Evolutionary conservation across 768 basidiomycete species (phyloP).

Genomic region (Suillus discolor): DNA sequence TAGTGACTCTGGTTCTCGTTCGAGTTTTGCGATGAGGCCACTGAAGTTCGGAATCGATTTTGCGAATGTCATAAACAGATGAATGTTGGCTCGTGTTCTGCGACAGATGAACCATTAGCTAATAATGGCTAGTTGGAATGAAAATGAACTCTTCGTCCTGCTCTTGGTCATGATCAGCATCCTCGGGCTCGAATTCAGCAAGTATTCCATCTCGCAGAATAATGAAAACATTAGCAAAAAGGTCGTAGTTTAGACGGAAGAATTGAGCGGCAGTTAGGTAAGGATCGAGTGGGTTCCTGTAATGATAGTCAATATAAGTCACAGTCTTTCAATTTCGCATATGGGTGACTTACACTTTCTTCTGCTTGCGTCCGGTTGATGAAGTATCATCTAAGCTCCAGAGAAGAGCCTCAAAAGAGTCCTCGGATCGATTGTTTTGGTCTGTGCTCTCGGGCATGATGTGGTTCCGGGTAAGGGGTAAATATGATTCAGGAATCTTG

Average conservation of each 20-base stretch:
- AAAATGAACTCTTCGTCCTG: not conserved
- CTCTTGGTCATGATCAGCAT: not conserved
- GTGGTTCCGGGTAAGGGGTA: no score
- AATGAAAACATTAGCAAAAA: not conserved
- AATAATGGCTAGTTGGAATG: not conserved
- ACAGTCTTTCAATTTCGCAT: not conserved
- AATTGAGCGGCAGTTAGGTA: not conserved
- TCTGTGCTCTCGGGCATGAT: not conserved
- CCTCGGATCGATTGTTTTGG: not conserved
- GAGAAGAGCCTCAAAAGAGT: not conserved
- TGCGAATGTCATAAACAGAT: not conserved
- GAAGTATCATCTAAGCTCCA: not conserved
- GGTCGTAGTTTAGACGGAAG: not conserved
- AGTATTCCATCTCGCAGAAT: not conserved
- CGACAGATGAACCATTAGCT: not conserved
- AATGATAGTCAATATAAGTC: not conserved
- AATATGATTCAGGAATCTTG: no score
- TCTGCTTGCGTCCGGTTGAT: not conserved
- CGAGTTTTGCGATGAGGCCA: not conserved
- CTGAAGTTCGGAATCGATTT: slow-evolving; percentile 4
- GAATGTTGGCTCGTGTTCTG: not conserved
- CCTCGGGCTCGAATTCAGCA: not conserved
- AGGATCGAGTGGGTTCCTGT: not conserved
- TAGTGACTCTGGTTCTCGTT: slow-evolving; percentile 2
- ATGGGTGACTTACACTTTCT: not conserved